A percentile compares a stretch with the other conserved stretches of the same genome.
Evolutionary conservation across 1,284 basidiomycete species (phyloP).

Genomic region (Amylostereum areolatum): DNA sequence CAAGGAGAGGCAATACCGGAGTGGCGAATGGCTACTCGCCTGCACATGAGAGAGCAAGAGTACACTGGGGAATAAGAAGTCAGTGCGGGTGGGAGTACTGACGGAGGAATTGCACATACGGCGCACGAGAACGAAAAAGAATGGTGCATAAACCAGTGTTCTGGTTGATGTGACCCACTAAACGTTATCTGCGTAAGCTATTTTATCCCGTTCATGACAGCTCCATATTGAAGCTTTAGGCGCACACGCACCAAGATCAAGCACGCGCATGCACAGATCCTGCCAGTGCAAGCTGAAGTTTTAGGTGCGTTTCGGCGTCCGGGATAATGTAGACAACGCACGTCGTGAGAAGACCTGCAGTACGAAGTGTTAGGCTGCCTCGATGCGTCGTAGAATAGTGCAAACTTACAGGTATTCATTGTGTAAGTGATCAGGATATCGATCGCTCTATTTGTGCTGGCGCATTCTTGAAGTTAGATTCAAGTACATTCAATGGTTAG

Average conservation of each 20-base stretch:
- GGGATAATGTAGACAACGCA: background rate
- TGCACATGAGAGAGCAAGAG: background rate
- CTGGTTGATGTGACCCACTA: background rate
- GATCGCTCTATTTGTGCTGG: background rate
- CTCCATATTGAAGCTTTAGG: no score
- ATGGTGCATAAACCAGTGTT: background rate
- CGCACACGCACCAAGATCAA: no score
- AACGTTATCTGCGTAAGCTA: background rate
- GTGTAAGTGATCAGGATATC: background rate
- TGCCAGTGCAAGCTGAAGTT: background rate
- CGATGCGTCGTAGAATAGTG: background rate
- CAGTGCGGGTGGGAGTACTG: background rate
- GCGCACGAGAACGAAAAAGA: background rate
- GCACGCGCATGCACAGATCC: background rate
- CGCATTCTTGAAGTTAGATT: background rate
- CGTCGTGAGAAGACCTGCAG: background rate
- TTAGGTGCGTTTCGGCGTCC: background rate
- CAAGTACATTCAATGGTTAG: background rate
- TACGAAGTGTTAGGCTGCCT: background rate
- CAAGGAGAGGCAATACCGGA: background rate
- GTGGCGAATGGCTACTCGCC: background rate
- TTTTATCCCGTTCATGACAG: no score
- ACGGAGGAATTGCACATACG: background rate
- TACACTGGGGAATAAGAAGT: background rate
- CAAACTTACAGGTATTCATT: background rate